Evolutionary conservation across 2,329 filamentous ascomycete species (phyloP), one percentile per base, ranked within the genome.

Genomic region (Cadophora sp.): DNA sequence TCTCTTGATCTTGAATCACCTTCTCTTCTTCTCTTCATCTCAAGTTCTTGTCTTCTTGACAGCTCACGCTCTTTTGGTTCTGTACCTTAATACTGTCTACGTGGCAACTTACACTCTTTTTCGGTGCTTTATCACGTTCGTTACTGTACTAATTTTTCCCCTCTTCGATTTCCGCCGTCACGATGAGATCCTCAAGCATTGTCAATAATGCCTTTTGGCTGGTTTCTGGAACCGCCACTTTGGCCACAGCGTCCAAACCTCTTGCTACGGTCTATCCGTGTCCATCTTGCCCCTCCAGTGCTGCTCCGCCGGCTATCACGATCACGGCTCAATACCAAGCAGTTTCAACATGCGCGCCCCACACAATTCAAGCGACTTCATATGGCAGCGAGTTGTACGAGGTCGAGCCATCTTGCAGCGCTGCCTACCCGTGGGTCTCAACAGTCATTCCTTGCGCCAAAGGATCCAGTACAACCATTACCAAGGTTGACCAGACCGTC

Each of bases 261-360:
- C 34, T 70, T 16, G 46, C 66, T 12, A 70, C 63, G 8, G 29
- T 70, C 46, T 40, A 60, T 26, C 69, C 69, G 31, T 70, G 69
- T 26, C 66, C 59, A 16, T 58, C 51, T n/a, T 70, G 69, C 50
- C 69, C 66, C 24, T 16, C n/a, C 1, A 24, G 22, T 12, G 24
- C 58, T 9, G 51, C 31, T 16, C 66, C 69, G 7, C 37, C 66
- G 1, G 46, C 50, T 24, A 65, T 70, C 43, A 68, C 66, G 19
- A 48, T 70, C 55, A 70, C 66, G 2, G n/a, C 48, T 7, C 69
- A 70, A 51, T 70, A 70, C 22, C 69, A 70, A 40, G 29, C 69
- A n/a, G 66, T 70, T 5, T 68, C 66, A 34, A 65, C 69, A 19
- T 68, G 62, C 50, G 56, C 11, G n/a, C 69, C 69, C 24, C 29